These are phyloP conservation scores for Brasilioporus rufonigricans DNA, from an alignment of 768 basidiomycete species.

Conservation along the genomic window DNA sequence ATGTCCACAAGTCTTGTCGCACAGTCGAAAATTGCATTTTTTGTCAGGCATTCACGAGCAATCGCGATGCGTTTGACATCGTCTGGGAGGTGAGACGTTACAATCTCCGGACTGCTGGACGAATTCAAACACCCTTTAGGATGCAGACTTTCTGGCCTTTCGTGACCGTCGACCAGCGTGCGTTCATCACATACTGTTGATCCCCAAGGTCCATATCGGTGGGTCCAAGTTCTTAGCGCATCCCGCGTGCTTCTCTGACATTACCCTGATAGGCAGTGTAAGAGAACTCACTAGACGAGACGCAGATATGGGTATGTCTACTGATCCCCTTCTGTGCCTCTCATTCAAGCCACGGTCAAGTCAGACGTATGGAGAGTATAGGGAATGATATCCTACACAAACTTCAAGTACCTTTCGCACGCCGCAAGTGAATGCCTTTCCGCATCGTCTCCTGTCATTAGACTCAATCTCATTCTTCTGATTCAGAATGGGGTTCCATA, in stretches of 20 bases:
- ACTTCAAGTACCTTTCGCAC: constrained; percentile 38
- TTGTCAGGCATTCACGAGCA: constrained; percentile 41
- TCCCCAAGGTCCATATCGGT: constrained; percentile 55
- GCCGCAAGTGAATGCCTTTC: constrained; percentile 43
- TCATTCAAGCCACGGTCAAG: constrained; percentile 33
- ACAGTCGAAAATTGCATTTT: constrained; percentile 29
- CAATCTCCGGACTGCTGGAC: background rate
- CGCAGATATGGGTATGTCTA: constrained; percentile 44
- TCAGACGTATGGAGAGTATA: constrained; percentile 45
- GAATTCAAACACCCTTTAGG: constrained; percentile 29
- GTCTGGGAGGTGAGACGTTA: constrained; percentile 43
- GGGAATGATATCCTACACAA: constrained; percentile 53
- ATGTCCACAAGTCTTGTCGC: background rate
- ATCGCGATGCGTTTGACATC: constrained; percentile 42
- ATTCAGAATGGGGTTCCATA: constrained; percentile 70
- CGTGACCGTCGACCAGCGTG: constrained; percentile 49
- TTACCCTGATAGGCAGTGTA: constrained; percentile 47
- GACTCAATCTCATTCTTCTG: background rate
- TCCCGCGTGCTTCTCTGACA: background rate
- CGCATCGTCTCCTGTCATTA: background rate
- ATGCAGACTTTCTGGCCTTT: constrained; percentile 50
- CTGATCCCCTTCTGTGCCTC: constrained; percentile 8
- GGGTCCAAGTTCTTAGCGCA: constrained; percentile 3
- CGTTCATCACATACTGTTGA: constrained; percentile 47
- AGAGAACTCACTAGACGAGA: constrained; percentile 45